Evolutionary conservation across 2,329 filamentous ascomycete genomes (phyloP).

Genomic region (Elsinoe necatrix): DNA sequence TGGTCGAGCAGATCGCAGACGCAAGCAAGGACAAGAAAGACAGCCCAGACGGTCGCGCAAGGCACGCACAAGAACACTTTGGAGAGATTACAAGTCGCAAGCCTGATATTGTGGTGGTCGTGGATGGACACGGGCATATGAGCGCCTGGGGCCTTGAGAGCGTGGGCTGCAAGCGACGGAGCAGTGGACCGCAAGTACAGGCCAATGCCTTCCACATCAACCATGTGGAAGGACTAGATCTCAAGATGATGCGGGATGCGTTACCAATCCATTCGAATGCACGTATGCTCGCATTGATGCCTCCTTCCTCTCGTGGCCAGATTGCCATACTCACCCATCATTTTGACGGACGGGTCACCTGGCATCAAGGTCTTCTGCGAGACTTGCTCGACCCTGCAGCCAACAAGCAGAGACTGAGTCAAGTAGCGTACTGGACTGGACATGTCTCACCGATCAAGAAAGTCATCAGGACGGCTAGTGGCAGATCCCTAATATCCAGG

Average conservation of each 20-base stretch:
- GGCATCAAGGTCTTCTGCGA: conserved; percentile 70
- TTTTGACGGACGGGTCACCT: conserved; percentile 76
- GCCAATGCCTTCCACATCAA: conserved; percentile 71
- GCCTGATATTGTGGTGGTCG: conserved; percentile 77
- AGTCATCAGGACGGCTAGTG: conserved; percentile 76
- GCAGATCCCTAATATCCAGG: conserved; percentile 69
- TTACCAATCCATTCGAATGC: conserved; percentile 43
- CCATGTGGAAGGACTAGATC: conserved; percentile 52
- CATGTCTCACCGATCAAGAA: conserved; percentile 75
- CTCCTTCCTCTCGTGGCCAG: neutral
- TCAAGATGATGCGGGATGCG: conserved; percentile 34
- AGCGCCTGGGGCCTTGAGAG: conserved; percentile 90
- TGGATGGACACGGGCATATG: conserved; percentile 79
- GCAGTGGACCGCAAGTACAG: conserved; percentile 28
- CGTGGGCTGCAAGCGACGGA: conserved; percentile 60
- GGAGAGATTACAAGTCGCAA: conserved; percentile 76
- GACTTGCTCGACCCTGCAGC: conserved; percentile 68
- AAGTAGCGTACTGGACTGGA: conserved; percentile 68
- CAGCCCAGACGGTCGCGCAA: conserved; percentile 39
- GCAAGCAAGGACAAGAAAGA: conserved; percentile 39
- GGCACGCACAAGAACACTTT: conserved; percentile 71
- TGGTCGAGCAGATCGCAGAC: conserved; percentile 72
- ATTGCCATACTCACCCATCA: conserved; percentile 62
- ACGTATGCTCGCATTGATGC: conserved; percentile 58
- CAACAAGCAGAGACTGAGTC: conserved; percentile 49